These are phyloP conservation scores for Hortiboletus campestris DNA, from an alignment of 768 basidiomycete species.

Conservation along the genomic window DNA sequence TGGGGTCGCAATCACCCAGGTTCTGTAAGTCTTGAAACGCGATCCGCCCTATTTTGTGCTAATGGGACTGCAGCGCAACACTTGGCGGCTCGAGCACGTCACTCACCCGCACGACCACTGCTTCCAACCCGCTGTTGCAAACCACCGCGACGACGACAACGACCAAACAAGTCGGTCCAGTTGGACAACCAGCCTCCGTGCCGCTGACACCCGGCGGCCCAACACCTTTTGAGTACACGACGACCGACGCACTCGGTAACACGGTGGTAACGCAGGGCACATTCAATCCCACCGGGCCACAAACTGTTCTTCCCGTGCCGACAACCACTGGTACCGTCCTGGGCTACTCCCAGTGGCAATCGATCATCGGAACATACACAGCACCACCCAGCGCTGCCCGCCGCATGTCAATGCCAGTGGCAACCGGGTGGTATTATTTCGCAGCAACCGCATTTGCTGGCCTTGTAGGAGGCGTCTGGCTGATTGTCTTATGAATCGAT, in stretches of 20 bases:
- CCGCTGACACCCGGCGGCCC: constrained; percentile 42
- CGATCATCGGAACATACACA: constrained; percentile 32
- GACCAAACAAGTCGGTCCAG: constrained; percentile 34
- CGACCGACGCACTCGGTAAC: constrained; percentile 35
- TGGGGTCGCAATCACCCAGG: constrained; percentile 41
- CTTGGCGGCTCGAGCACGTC: constrained; percentile 10
- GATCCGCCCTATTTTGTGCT: constrained; percentile 1
- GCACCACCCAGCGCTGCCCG: constrained; percentile 25
- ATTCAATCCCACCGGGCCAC: constrained; percentile 35
- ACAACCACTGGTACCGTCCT: constrained; percentile 30
- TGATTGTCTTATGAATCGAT: constrained; percentile 24
- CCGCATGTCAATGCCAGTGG: constrained; percentile 17
- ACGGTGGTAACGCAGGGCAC: constrained; percentile 18
- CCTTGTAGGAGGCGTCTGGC: constrained; percentile 32
- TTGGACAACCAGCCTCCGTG: constrained; percentile 50
- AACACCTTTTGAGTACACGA: constrained; percentile 52
- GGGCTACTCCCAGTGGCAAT: constrained; percentile 29
- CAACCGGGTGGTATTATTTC: constrained; percentile 29
- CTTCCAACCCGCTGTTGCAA: constrained; percentile 15
- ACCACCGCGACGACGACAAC: constrained; percentile 25
- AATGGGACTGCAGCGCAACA: constrained; percentile 10
- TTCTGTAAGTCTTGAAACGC: constrained; percentile 37
- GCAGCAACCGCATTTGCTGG: constrained; percentile 23
- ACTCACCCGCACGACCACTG: not conserved
- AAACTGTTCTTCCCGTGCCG: constrained; percentile 22